Base-by-base conservation (phyloP, 2,329 filamentous ascomycete genomes). In the Lachnellula hyalina region DNA sequence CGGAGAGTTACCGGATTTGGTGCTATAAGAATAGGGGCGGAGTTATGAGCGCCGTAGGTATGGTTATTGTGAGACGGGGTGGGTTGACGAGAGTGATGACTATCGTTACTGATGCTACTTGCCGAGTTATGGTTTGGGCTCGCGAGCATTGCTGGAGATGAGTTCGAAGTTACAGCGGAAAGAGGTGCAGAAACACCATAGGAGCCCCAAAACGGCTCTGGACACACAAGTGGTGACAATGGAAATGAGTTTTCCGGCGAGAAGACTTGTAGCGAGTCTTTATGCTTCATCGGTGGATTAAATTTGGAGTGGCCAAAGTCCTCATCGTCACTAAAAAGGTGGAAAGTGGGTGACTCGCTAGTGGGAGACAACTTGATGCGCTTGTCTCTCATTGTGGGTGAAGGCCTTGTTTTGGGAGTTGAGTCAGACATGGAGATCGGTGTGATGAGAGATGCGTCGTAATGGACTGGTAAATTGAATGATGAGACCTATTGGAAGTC, bases 401-500 rank as follows among this genome's bases (percentile, higher is more conserved):
- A 52, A 8, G 51, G 19, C n/a, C 55, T 67, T 19, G 53, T 53
- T 12, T 63, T 51, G 3, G 51, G 40, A 25, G 63, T 57, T 45
- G 63, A 62, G 35, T 51, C 59, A 6, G 62, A 57, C 53, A 63
- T 57, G 6, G 65, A 61, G 12, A 67, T 53, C 5, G 66, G 66
- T 9, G 66, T 67, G 12, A 61, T 56, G 11, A 68, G 57, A 42
- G 59, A 56, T 5, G 60, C 60, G 45, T 65, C 65, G 58, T 63
- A 68, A 1, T 56, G 47, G 2, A 57, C 56, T 15, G 65, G 65
- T 38, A 66, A 47, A 46, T 68, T 67, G 50, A 67, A 68, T 3
- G 65, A 68, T 3, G 66, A 67, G 35, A 65, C 65, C 65, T 68
- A 25, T 50, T 46, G 25, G 17, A 47, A 28, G 48, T 60, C 52